Conservation (phyloP, 78 protist genomes). For the Mantamonas sphyraenae region DNA sequence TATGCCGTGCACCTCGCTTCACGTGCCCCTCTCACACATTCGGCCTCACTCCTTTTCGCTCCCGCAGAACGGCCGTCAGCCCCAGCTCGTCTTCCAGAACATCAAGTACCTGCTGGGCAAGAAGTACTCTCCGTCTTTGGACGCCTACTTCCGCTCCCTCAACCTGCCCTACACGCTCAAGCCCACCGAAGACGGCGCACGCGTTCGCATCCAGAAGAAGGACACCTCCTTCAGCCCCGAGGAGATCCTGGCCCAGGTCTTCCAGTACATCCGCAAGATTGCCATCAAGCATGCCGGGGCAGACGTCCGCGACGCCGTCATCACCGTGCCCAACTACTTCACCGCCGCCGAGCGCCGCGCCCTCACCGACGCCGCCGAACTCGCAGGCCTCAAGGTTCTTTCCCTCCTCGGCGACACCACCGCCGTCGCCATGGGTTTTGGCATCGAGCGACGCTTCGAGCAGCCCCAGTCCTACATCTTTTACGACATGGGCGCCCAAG, state of each 20-base stretch:
- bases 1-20: too few relatives aligned
- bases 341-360: slow-evolving; percentile 57
- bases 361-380: slow-evolving; percentile 50
- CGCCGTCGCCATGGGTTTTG: slow-evolving; percentile 6
- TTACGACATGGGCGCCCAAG: slow-evolving; percentile 59
- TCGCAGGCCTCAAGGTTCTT: slow-evolving; percentile 47
- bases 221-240: slow-evolving; percentile 26
- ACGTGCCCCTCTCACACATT: too few relatives aligned
- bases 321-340: slow-evolving; percentile 57
- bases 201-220: too few relatives aligned
- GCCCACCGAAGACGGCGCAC: too few relatives aligned
- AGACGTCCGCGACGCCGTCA: slow-evolving; percentile 26
- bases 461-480: slow-evolving; percentile 29
- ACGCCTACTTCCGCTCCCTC: too few relatives aligned
- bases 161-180: too few relatives aligned
- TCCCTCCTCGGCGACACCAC: slow-evolving; percentile 25
- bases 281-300: slow-evolving; percentile 14
- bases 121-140: too few relatives aligned
- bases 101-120: too few relatives aligned
- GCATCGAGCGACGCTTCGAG: slow-evolving; percentile 9
- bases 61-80: too few relatives aligned
- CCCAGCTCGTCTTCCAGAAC: too few relatives aligned
- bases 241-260: slow-evolving; percentile 37
- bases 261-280: slow-evolving; percentile 15
- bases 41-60: too few relatives aligned